Evolutionary conservation across 2,329 filamentous ascomycete genomes (phyloP).

Genomic region (Pseudocercospora cruenta): DNA sequence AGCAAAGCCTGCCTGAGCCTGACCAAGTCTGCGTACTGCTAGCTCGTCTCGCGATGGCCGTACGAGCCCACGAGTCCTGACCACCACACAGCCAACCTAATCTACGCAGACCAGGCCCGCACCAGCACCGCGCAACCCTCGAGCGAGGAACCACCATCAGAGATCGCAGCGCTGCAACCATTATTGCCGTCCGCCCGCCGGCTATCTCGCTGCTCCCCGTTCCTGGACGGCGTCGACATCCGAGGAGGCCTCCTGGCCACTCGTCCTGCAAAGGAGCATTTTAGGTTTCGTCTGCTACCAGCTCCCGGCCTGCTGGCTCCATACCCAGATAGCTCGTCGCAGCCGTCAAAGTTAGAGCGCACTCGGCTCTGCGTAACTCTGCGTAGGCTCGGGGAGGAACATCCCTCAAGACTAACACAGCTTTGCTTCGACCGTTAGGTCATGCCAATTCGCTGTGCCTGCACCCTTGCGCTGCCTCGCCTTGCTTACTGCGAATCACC

Average conservation of each 20-base stretch:
- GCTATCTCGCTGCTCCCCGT: slow-evolving; percentile 1
- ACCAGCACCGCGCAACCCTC: not conserved
- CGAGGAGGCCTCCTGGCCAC: slow-evolving; percentile 6
- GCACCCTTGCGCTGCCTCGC: slow-evolving; percentile 15
- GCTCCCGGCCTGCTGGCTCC: slow-evolving; percentile 9
- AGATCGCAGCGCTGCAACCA: not conserved
- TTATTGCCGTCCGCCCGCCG: slow-evolving; percentile 1
- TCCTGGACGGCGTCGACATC: slow-evolving; percentile 2
- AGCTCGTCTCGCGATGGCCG: not conserved
- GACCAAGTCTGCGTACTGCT: too few species aligned
- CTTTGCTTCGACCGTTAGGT: slow-evolving; percentile 14
- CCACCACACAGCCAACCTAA: not conserved
- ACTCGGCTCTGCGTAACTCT: slow-evolving; percentile 4
- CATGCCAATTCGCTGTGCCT: slow-evolving; percentile 18
- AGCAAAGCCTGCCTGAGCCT: too few species aligned
- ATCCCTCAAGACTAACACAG: not conserved
- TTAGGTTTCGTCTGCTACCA: slow-evolving; percentile 13
- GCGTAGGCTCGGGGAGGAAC: slow-evolving; percentile 5
- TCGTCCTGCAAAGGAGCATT: slow-evolving; percentile 12
- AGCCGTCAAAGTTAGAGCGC: slow-evolving; percentile 8
- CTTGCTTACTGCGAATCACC: slow-evolving; percentile 18
- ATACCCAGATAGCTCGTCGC: slow-evolving; percentile 1
- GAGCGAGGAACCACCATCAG: not conserved
- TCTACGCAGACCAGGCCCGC: not conserved
- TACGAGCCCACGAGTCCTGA: slow-evolving; percentile 5